Percentiles rank a stretch among this genome's conserved stretches.
Conservation (phyloP, 148 eudicot genomes). For the Spergularia bocconei region DNA sequence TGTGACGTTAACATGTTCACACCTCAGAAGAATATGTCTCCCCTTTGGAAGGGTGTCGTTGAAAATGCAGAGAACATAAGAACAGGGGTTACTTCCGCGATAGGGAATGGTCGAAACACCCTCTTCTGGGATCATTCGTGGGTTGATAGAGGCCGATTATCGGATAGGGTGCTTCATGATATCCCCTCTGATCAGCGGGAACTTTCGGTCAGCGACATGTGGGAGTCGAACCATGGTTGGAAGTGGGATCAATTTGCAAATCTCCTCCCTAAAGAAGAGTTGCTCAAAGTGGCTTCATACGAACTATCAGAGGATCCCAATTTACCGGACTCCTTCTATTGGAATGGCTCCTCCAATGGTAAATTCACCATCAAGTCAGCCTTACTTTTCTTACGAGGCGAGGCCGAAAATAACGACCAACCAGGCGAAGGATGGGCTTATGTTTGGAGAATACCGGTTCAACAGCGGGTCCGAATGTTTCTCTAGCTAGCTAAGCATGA, state of each 20-base stretch:
- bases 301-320: neutral
- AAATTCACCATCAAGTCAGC: neutral
- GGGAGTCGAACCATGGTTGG: neutral
- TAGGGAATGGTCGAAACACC: neutral
- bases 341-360: neutral
- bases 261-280: no score
- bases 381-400: neutral
- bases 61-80: neutral
- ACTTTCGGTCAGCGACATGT: neutral
- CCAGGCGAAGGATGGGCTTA: no score
- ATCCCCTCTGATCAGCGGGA: neutral
- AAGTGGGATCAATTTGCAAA: neutral
- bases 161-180: fast-evolving
- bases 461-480: no score
- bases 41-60: neutral
- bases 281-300: no score
- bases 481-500: no score
- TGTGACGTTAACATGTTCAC: conserved; percentile 7
- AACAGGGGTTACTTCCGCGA: neutral
- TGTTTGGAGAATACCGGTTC: no score
- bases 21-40: neutral
- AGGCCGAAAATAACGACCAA: no score
- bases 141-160: neutral
- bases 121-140: neutral
- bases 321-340: neutral